phyloP scores from a whole-genome alignment of 441 rosid species.

The Adansonia grandidieri region DNA sequence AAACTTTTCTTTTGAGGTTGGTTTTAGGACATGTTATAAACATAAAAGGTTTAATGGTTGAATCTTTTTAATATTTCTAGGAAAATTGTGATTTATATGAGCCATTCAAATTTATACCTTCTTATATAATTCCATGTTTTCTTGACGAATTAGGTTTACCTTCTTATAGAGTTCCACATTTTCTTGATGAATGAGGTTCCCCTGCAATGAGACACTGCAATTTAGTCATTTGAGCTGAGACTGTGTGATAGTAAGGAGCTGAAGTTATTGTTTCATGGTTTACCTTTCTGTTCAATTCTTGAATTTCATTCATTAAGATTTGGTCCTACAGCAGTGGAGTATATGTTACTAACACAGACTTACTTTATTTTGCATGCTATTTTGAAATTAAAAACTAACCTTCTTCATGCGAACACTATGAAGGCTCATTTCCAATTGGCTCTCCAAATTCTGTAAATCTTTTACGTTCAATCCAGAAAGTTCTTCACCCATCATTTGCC shows the following conservation, averaged over 20 bases:
- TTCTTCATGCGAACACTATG: constrained; percentile 68
- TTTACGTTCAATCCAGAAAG: constrained; percentile 70
- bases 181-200: constrained; percentile 78
- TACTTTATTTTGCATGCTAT: constrained; percentile 5
- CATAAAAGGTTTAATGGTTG: constrained; percentile 23
- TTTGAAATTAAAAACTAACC: constrained; percentile 42
- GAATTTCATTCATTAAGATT: constrained; percentile 63
- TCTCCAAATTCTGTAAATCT: constrained; percentile 77
- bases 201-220: constrained; percentile 54
- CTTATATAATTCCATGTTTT: constrained; percentile 59
- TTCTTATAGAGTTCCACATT: constrained; percentile 87
- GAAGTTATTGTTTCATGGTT: not conserved
- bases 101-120: constrained; percentile 43
- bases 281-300: constrained; percentile 67
- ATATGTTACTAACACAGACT: constrained; percentile 24
- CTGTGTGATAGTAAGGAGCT: not conserved
- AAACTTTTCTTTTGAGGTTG: constrained; percentile 33
- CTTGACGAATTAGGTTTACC: constrained; percentile 68
- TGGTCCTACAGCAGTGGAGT: constrained; percentile 51
- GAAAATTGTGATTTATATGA: constrained; percentile 12
- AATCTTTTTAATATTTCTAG: constrained; percentile 26
- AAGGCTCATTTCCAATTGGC: constrained; percentile 63
- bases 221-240: constrained; percentile 34
- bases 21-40: constrained; percentile 29
- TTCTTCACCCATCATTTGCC: constrained; percentile 97